Evolutionary conservation across 768 basidiomycete species (phyloP).

Genomic region (Clathrus columnatus): DNA sequence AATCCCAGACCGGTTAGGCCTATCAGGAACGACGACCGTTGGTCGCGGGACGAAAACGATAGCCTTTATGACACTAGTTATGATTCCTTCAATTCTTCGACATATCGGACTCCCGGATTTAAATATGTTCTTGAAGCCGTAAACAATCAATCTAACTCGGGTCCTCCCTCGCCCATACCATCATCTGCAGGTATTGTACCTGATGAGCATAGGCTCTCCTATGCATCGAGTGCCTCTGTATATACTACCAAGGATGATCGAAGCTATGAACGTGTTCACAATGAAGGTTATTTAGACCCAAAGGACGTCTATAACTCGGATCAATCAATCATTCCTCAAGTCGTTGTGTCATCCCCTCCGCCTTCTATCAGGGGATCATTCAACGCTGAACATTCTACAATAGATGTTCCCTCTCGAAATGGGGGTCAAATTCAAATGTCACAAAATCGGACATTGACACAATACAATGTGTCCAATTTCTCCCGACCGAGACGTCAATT

Average conservation of each 20-base stretch:
- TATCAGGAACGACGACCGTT: not conserved
- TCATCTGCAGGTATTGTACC: not conserved
- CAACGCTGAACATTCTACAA: not conserved
- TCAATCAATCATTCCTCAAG: conserved; percentile 35
- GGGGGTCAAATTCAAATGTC: too few relatives aligned
- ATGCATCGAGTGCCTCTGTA: not conserved
- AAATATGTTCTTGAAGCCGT: conserved; percentile 3
- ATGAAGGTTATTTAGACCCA: conserved; percentile 16
- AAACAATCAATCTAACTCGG: not conserved
- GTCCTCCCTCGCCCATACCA: not conserved
- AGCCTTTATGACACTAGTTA: conserved; percentile 34
- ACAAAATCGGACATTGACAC: conserved; percentile 25
- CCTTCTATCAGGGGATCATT: not conserved
- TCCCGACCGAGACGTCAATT: conserved; percentile 51
- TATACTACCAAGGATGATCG: not conserved
- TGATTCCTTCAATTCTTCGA: conserved; percentile 15
- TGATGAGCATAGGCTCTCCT: not conserved
- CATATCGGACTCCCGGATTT: not conserved
- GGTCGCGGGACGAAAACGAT: conserved; percentile 27
- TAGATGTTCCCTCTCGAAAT: not conserved
- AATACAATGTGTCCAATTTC: conserved; percentile 45
- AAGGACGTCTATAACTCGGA: conserved; percentile 11
- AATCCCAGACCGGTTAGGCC: conserved; percentile 13
- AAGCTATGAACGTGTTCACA: conserved; percentile 6
- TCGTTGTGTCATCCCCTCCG: conserved; percentile 44